phyloP scores from a whole-genome alignment of 805 yeast species.

The Candida pseudoglaebosa region DNA sequence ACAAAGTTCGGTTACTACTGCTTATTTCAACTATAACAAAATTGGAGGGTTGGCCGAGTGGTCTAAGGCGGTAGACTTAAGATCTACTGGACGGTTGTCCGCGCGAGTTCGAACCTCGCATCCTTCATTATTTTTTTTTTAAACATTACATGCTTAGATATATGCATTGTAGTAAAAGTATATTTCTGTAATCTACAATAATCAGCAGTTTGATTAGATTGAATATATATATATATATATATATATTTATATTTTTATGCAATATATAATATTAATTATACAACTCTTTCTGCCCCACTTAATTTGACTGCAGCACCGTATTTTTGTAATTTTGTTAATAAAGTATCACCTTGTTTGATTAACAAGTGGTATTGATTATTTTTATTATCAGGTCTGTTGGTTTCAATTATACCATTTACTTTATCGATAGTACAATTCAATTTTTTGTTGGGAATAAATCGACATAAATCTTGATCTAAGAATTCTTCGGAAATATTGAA shows the following conservation, averaged over 20 bases:
- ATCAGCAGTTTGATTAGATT: no score
- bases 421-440: conserved; percentile 93
- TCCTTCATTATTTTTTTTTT: conserved; percentile 39
- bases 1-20: no score
- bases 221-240: no score
- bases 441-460: conserved; percentile 88
- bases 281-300: conserved; percentile 80
- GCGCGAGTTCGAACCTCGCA: conserved; percentile 56
- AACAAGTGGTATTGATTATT: conserved; percentile 87
- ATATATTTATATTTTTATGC: no score
- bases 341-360: conserved; percentile 87
- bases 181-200: no score
- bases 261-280: conserved; percentile 8
- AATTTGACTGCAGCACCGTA: conserved; percentile 96
- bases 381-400: conserved; percentile 94
- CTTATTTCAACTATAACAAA: no score
- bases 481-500: conserved; percentile 88
- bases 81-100: conserved; percentile 47
- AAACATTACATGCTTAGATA: no score
- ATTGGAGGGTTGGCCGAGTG: conserved; percentile 50
- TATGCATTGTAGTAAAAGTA: no score
- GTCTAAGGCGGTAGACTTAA: conserved; percentile 51
- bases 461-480: conserved; percentile 81
- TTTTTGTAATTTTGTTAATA: conserved; percentile 91
- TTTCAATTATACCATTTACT: conserved; percentile 91